These are phyloP conservation scores for Lactarius akahatsu DNA, from an alignment of 768 basidiomycete genomes.

Conservation along the genomic window DNA sequence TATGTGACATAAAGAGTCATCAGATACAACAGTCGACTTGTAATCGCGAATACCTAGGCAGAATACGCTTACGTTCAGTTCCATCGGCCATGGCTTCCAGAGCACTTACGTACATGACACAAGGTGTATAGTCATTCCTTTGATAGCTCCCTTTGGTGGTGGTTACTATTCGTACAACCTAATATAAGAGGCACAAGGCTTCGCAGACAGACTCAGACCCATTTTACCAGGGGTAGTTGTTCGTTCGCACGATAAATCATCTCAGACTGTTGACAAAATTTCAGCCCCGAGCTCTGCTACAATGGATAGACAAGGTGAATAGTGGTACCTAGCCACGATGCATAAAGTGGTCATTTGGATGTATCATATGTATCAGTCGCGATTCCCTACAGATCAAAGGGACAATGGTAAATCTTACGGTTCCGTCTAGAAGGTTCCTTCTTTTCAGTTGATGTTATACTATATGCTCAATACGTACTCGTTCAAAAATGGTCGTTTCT, in stretches of 20 bases:
- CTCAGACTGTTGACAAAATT: conserved; percentile 58
- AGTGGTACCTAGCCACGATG: conserved; percentile 5
- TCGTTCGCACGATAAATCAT: conserved; percentile 36
- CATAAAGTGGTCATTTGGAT: not conserved
- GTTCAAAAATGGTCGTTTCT: not conserved
- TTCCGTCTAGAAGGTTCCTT: conserved; percentile 1
- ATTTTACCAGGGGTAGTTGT: not conserved
- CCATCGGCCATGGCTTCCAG: too few relatives aligned
- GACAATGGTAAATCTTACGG: not conserved
- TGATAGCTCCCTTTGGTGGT: not conserved
- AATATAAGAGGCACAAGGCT: not conserved
- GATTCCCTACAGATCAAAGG: not conserved
- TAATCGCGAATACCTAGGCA: not conserved
- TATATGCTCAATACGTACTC: not conserved
- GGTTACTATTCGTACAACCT: not conserved
- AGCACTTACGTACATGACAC: too few relatives aligned
- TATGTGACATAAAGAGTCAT: not conserved
- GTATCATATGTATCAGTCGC: too few relatives aligned
- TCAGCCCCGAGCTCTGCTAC: conserved; percentile 34
- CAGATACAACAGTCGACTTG: not conserved
- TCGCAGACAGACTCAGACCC: not conserved
- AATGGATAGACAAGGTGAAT: conserved; percentile 32
- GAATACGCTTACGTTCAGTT: too few relatives aligned
- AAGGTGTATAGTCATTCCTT: not conserved
- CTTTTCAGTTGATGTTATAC: conserved; percentile 10